A percentile compares a stretch with the other conserved stretches of the same genome.
Conservation (phyloP, 2,329 filamentous ascomycete genomes). For the Fusarium sarcochroum region DNA sequence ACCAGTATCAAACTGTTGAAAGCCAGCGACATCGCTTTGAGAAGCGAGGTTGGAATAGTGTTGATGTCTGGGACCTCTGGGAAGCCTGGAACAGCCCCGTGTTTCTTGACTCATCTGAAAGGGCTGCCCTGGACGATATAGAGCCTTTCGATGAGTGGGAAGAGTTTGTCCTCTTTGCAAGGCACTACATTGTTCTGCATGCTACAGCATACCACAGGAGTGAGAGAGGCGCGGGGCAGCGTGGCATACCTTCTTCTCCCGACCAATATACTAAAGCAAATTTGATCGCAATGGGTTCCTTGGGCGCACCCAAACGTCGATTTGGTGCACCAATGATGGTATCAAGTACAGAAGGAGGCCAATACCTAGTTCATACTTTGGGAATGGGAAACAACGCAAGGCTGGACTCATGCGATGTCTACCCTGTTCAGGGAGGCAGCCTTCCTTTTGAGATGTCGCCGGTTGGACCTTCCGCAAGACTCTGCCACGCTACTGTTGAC, state of each 20-base stretch:
- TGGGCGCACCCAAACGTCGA: slow-evolving; percentile 60
- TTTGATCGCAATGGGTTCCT: slow-evolving; percentile 20
- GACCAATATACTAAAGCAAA: slow-evolving; percentile 14
- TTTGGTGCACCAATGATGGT: slow-evolving; percentile 70
- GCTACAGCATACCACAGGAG: slow-evolving; percentile 57
- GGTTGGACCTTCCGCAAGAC: slow-evolving; percentile 59
- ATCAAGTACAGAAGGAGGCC: slow-evolving; percentile 57
- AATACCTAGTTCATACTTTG: slow-evolving; percentile 61
- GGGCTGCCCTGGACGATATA: slow-evolving; percentile 74
- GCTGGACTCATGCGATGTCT: slow-evolving; percentile 66
- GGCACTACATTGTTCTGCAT: slow-evolving; percentile 85
- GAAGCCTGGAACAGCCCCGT: slow-evolving; percentile 80
- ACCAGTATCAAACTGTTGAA: slow-evolving; percentile 75
- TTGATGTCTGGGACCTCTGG: slow-evolving; percentile 80
- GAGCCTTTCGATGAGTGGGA: slow-evolving; percentile 98
- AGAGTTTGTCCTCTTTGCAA: slow-evolving; percentile 87
- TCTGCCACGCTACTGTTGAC: slow-evolving; percentile 84
- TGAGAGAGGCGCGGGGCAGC: slow-evolving; percentile 1
- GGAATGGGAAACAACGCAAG: slow-evolving; percentile 62
- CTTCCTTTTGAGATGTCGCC: slow-evolving; percentile 47
- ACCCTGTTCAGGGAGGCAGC: slow-evolving; percentile 46
- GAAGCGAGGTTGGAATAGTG: slow-evolving; percentile 75
- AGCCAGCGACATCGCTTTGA: slow-evolving; percentile 79
- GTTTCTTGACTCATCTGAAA: slow-evolving; percentile 74
- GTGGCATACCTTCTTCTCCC: neutral